Evolutionary conservation across 2,329 filamentous ascomycete species (phyloP).

Genomic region (Stachybotrys echinatus): DNA sequence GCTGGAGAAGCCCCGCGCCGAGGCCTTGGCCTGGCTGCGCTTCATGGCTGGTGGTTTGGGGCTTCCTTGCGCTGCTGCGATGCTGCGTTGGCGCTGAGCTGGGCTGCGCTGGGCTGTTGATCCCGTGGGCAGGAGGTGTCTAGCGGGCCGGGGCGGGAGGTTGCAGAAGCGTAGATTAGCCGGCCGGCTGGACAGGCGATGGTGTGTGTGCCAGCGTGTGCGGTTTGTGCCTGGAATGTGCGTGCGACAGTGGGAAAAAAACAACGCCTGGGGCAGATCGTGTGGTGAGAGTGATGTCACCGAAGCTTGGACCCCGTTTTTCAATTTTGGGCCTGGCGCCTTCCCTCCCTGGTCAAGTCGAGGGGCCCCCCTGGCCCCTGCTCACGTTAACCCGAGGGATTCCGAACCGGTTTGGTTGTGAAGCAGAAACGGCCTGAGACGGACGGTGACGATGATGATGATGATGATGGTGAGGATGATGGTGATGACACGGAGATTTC

Average conservation of each 20-base stretch:
- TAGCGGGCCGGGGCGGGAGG: too few relatives aligned
- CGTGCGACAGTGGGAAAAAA: background rate
- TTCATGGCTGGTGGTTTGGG: constrained; percentile 15
- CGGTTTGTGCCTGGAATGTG: background rate
- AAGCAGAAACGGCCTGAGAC: background rate
- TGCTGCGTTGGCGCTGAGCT: background rate
- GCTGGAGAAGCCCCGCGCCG: constrained; percentile 15
- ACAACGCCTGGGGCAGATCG: background rate
- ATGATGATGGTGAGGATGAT: too few relatives aligned
- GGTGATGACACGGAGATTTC: constrained; percentile 49
- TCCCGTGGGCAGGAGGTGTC: background rate
- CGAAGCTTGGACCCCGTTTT: constrained; percentile 1
- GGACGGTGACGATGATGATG: too few relatives aligned
- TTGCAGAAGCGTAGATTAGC: background rate
- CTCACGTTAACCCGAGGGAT: background rate
- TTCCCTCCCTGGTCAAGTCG: background rate
- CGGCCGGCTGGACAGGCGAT: background rate
- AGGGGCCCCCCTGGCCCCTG: background rate
- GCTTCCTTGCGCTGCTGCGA: too few relatives aligned
- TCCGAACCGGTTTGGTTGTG: too few relatives aligned
- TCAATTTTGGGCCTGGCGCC: background rate
- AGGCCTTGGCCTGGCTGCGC: constrained; percentile 18
- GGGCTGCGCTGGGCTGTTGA: background rate
- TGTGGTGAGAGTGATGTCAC: background rate
- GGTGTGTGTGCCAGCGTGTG: background rate